phyloP scores from a whole-genome alignment of 805 yeast species.

The Yarrowia sp. region DNA sequence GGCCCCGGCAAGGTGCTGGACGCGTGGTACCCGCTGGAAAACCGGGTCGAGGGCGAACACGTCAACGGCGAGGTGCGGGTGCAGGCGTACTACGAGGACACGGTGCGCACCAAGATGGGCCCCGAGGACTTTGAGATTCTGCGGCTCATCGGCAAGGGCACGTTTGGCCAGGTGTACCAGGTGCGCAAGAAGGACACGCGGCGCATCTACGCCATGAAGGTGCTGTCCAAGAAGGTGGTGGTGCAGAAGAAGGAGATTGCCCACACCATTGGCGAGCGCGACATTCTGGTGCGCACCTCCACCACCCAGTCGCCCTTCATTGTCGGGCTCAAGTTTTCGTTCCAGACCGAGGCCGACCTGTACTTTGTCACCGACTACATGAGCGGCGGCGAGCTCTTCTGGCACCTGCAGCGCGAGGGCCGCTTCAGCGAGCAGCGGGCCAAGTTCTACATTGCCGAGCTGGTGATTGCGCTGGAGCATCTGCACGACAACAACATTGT shows the following conservation, averaged over 20 bases:
- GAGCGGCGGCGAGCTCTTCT: conserved; percentile 97
- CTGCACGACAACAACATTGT: conserved; percentile 95
- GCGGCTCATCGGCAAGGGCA: conserved; percentile 91
- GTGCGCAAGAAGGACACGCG: conserved; percentile 89
- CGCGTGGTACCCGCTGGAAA: conserved; percentile 75
- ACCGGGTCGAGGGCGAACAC: conserved; percentile 76
- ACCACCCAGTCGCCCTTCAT: conserved; percentile 89
- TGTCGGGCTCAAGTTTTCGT: conserved; percentile 93
- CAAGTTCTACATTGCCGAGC: conserved; percentile 95
- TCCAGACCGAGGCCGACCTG: conserved; percentile 92
- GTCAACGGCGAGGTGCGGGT: conserved; percentile 81
- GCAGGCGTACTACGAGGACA: conserved; percentile 69
- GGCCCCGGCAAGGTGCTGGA: conserved; percentile 52
- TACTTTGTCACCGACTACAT: conserved; percentile 95
- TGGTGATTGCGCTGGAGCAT: conserved; percentile 90
- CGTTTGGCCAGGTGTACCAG: conserved; percentile 97
- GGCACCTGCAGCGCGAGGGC: conserved; percentile 97
- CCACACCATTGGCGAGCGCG: conserved; percentile 96
- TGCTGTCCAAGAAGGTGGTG: conserved; percentile 89
- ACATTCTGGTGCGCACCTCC: conserved; percentile 91
- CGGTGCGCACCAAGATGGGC: conserved; percentile 56
- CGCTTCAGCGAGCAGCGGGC: conserved; percentile 93
- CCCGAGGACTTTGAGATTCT: conserved; percentile 95
- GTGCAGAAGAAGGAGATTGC: conserved; percentile 97
- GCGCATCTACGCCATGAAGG: conserved; percentile 97